These are phyloP conservation scores for Neurospora sp. DNA, from an alignment of 495 filamentous ascomycete genomes.

Conservation along the genomic window DNA sequence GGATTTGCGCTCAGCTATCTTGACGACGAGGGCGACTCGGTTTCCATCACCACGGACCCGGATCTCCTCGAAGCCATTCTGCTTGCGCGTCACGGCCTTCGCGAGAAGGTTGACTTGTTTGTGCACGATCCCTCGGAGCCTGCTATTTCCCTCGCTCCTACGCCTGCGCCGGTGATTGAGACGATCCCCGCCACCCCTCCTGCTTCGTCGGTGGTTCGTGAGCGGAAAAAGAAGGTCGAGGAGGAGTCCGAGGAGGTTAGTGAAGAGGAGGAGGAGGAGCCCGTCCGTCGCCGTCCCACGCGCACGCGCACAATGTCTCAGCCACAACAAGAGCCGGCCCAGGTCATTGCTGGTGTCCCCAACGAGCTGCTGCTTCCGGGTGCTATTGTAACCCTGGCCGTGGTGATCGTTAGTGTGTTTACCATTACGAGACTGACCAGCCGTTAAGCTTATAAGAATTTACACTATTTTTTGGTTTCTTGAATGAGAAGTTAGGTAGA, in stretches of 20 bases:
- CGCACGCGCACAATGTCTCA: conserved; percentile 22
- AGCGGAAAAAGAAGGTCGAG: conserved; percentile 47
- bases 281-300: conserved; percentile 31
- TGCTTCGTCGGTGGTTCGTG: conserved; percentile 43
- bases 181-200: conserved; percentile 37
- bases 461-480: not conserved
- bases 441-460: conserved; percentile 31
- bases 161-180: conserved; percentile 55
- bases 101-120: conserved; percentile 93
- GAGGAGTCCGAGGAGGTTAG: conserved; percentile 51
- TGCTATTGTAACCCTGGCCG: conserved; percentile 87
- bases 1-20: conserved; percentile 94
- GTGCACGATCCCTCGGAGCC: conserved; percentile 89
- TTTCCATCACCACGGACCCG: conserved; percentile 92
- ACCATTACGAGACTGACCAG: conserved; percentile 66
- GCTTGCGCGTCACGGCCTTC: conserved; percentile 61
- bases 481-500: not conserved
- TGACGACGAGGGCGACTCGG: conserved; percentile 94
- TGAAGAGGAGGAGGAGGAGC: conserved; percentile 52
- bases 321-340: conserved; percentile 51
- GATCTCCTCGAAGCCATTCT: conserved; percentile 86
- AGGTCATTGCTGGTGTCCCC: conserved; percentile 81
- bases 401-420: conserved; percentile 90
- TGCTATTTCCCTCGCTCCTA: conserved; percentile 49
- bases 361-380: conserved; percentile 92